A percentile compares a stretch with the other conserved stretches of the same genome.
phyloP scores from a whole-genome alignment of 129 eudicot genomes.

The Logfia minima region DNA sequence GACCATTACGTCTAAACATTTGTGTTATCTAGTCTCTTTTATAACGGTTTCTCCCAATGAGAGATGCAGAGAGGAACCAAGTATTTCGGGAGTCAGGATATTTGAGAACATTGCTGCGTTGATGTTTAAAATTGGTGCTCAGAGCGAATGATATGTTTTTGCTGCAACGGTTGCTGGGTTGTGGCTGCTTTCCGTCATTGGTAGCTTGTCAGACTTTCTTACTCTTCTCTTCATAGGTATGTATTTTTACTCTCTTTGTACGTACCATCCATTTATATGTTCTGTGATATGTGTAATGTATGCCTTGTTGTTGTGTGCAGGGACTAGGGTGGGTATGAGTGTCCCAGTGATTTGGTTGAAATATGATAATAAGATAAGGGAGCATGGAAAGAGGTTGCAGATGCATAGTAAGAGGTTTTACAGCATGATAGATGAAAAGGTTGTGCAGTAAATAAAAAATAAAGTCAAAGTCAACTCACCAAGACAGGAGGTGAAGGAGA shows the following conservation, averaged over 20 bases:
- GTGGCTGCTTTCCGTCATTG: constrained; percentile 55
- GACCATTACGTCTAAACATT: not conserved
- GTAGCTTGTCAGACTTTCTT: constrained; percentile 41
- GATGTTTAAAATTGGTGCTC: constrained; percentile 65
- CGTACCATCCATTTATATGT: too few relatives aligned
- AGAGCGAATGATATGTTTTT: constrained; percentile 61
- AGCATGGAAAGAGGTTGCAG: constrained; percentile 44
- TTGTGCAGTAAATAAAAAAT: constrained; percentile 37
- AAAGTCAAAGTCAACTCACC: constrained; percentile 31
- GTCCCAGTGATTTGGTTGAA: constrained; percentile 48
- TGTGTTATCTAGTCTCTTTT: not conserved
- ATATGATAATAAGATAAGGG: constrained; percentile 50
- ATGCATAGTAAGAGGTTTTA: constrained; percentile 40
- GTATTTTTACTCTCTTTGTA: too few relatives aligned
- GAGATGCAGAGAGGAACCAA: constrained; percentile 56
- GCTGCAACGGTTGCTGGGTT: constrained; percentile 40
- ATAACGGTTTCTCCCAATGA: not conserved
- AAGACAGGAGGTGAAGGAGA: constrained; percentile 36
- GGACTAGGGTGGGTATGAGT: constrained; percentile 49
- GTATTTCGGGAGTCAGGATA: constrained; percentile 46
- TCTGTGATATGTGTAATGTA: not conserved
- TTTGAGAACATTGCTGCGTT: constrained; percentile 44
- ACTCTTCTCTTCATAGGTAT: constrained; percentile 62
- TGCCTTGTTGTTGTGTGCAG: constrained; percentile 29
- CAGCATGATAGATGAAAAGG: constrained; percentile 42